Evolutionary conservation across 1,284 basidiomycete genomes (phyloP), one percentile per base, ranked within the genome.

Genomic region (Ceratobasidium sp.): DNA sequence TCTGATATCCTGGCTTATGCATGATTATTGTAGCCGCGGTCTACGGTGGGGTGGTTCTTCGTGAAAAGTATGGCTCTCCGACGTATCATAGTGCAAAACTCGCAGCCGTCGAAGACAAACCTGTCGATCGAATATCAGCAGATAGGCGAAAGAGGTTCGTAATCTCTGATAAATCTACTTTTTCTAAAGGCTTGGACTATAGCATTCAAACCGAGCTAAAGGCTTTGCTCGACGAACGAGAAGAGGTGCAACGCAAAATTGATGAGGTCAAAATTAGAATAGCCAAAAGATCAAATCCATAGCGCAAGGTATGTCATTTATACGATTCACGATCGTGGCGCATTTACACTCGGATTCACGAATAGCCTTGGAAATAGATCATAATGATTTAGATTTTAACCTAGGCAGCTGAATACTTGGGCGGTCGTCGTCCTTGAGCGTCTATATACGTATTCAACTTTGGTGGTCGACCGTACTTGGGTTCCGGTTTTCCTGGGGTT

Each of bases 381-480:
- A 34, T 26, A 52, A 52, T 52, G 30, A 52, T 52, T 52, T 26
- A 52, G 26, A 26, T 52, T 52, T 52, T 52, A 12, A 14, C 39
- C 45, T 28, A 67, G 6, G 34, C 62, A 4, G 43, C 43, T 10
- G 62, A 52, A 30, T 67, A 67, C 28, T 67, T 67, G 34, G 48
- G 46, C 30, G 14, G 34, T 36, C 50, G 46, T 30, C 34, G 46
- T 23, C 62, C 62, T 26, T 18, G n/a, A 39, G 30, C 62, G 23
- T 67, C 62, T 32, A 55, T 14, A 79, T 92, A 91, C 45, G 81
- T 85, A 74, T 84, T 82, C 36, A 77, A 74, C 78, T 87, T 85
- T 78, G 85, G 87, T 61, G 85, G 83, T 72, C 83, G 84, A 23
- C 89, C 90, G 80, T 85, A 95, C 58, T 83, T 82, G 21, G 91